Evolutionary conservation across 768 basidiomycete genomes (phyloP), one percentile per base, ranked within the genome.

Genomic region (Lanmaoa pseudosensibilis): DNA sequence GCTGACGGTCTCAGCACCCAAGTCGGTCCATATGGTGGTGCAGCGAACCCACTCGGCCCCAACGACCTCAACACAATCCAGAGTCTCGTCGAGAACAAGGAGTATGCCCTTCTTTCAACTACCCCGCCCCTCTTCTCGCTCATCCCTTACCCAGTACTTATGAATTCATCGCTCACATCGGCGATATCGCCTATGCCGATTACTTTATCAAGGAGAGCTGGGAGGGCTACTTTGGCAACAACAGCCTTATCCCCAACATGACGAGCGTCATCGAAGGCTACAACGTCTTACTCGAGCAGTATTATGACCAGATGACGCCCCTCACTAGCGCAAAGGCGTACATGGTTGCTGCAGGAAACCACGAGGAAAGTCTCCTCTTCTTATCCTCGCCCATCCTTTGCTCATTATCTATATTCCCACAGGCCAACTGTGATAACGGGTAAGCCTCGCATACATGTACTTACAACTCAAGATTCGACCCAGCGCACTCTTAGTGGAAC

Each of bases 381-480:
- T 25, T n/a, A 4, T 10, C 2, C 9, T 33, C n/a, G 1, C 15
- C 27, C 2, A 19, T 41, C 25, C 46, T 49, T 5, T 32, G 11
- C 27, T 52, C 16, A 59, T 33, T 3, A 0, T 25, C 12, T n/a
- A 15, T 5, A 7, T 34, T n/a, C 12, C 3, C 5, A 46, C 32
- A 68, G 67, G 68, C 68, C 7, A 70, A 70, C 41, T 69, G 68
- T 50, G 68, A 69, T 41, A 57, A 68, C 6, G 66, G 68, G 68
- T 69, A 53, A 56, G 68, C 32, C 19, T 59, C 9, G 12, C n/a
- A 12, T 46, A 5, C 5, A 7, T 30, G 23, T 32, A 12, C 25
- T 15, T 15, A 7, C 3, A 21, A 13, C 5, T 44, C 32, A 1
- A 10, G 7, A 13, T 32, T 21, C 2, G 6, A 62, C 40, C 5